Conservation (phyloP, 345 rosid species). For the Raphanus sativus region DNA sequence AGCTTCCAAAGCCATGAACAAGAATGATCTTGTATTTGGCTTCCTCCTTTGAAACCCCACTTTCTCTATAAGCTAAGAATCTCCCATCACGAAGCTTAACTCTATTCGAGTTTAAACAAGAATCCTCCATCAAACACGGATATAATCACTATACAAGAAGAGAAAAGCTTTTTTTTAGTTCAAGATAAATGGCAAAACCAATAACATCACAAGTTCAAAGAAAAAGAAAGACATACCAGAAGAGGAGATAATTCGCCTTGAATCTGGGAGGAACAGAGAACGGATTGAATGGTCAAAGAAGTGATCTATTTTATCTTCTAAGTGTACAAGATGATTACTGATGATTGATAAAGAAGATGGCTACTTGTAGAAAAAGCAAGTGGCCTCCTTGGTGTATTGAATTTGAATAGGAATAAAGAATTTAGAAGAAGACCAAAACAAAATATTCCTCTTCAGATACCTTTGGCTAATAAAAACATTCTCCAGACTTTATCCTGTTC, state of each 20-base stretch:
- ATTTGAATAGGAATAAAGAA: slow-evolving; percentile 8
- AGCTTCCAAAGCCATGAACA: slow-evolving; percentile 93
- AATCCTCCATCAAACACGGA: slow-evolving; percentile 2
- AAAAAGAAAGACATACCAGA: slow-evolving; percentile 3
- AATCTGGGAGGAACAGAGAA: slow-evolving; percentile 2
- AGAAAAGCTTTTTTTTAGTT: not conserved
- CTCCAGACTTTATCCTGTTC: not conserved
- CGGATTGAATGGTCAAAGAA: slow-evolving; percentile 16
- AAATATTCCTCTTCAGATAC: slow-evolving; percentile 25
- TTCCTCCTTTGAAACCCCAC: slow-evolving; percentile 61
- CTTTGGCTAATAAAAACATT: not conserved
- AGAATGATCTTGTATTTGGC: slow-evolving; percentile 63
- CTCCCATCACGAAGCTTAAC: slow-evolving; percentile 80
- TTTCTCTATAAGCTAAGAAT: slow-evolving; percentile 65
- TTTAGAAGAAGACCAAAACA: not conserved
- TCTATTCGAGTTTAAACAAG: slow-evolving; percentile 29
- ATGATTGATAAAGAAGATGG: not conserved
- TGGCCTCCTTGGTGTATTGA: not conserved
- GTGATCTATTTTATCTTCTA: not conserved
- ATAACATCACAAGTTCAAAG: not conserved
- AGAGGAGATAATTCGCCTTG: not conserved
- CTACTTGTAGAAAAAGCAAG: slow-evolving; percentile 3
- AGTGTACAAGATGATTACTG: slow-evolving; percentile 9
- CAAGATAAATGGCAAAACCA: not conserved
- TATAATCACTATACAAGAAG: slow-evolving; percentile 10